Evolutionary conservation across 805 yeast genomes (phyloP), one percentile per base, ranked within the genome.

Genomic region (Candida parachauliodes): DNA sequence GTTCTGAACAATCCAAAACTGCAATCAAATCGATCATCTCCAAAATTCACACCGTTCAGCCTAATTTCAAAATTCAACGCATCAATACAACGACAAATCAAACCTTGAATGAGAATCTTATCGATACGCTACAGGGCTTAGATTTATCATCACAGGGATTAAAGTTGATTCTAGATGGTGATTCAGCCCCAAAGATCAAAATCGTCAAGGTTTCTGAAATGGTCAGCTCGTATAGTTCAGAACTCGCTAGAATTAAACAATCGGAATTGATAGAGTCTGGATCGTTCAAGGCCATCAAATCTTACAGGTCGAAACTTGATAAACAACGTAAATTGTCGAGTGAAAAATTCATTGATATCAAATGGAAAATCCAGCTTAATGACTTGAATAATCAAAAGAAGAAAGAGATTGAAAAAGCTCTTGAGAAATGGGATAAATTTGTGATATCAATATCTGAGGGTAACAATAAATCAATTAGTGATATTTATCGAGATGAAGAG

Each of bases 371-470:
- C 30, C 64, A 65, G 40, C 37, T 52, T 15, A 54, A 63, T 20
- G 74, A 68, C 46, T 58, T 68, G 45, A 49, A 47, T 25, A 54
- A 58, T 40, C 73, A 68, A 40, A 68, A 68, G 46, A 51, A 38
- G 23, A 46, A 44, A 8, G 74, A 66, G 40, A 61, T 68, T 23
- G 34, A 43, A 32, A 55, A 54, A 17, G 42, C 60, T n/a, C 38
- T 62, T n/a, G 42, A 41, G 10, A 65, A 57, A 39, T 62, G 59
- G 12, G 70, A 61, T 7, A 35, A 27, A 28, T 21, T 28, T 28
- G 6, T n/a, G 3, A 24, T 37, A 9, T 25, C 32, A 22, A 36
- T 40, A 8, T n/a, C n/a, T n/a, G n/a, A n/a, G n/a, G n/a, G n/a
- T n/a, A n/a, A n/a, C n/a, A 36, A 59, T 26, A 55, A 54, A 9